Conservation (phyloP, 1,139 yeast genomes). For the Suhomyces taliae region DNA sequence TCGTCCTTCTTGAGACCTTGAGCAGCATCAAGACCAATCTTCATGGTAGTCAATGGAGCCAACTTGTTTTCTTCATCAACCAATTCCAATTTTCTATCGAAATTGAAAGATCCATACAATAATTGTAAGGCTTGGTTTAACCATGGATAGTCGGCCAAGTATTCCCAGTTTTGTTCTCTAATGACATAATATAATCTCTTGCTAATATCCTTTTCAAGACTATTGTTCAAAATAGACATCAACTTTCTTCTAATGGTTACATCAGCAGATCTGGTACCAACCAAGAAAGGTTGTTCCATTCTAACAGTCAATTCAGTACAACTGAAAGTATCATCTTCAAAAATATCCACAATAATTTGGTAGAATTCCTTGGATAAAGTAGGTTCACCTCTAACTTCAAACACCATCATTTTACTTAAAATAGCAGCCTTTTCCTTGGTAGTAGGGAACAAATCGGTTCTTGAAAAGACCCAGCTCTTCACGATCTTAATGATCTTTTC, state of each 20-base stretch:
- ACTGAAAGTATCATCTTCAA: conserved; percentile 75
- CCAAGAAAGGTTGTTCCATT: conserved; percentile 95
- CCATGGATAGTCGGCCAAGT: conserved; percentile 91
- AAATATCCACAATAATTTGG: conserved; percentile 83
- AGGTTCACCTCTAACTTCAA: conserved; percentile 84
- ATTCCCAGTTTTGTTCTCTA: conserved; percentile 96
- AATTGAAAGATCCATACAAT: conserved; percentile 73
- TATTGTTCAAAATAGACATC: conserved; percentile 76
- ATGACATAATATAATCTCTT: conserved; percentile 83
- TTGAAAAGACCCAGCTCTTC: conserved; percentile 85
- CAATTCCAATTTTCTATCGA: conserved; percentile 46
- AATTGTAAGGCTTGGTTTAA: conserved; percentile 89
- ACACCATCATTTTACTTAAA: conserved; percentile 89
- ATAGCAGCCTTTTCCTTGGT: conserved; percentile 96
- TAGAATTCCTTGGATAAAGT: conserved; percentile 79
- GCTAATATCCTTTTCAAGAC: conserved; percentile 76
- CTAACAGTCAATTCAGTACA: conserved; percentile 91
- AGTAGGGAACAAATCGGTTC: conserved; percentile 85
- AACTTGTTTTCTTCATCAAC: conserved; percentile 52
- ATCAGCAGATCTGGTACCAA: conserved; percentile 86
- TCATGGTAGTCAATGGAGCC: conserved; percentile 52
- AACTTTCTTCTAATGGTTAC: conserved; percentile 72
- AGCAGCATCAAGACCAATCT: conserved; percentile 11
- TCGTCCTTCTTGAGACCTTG: not conserved
- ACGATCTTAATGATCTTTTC: conserved; percentile 78